Evolutionary conservation across 257 asterid genomes (phyloP).

Genomic region (Nicotiana tabacum): DNA sequence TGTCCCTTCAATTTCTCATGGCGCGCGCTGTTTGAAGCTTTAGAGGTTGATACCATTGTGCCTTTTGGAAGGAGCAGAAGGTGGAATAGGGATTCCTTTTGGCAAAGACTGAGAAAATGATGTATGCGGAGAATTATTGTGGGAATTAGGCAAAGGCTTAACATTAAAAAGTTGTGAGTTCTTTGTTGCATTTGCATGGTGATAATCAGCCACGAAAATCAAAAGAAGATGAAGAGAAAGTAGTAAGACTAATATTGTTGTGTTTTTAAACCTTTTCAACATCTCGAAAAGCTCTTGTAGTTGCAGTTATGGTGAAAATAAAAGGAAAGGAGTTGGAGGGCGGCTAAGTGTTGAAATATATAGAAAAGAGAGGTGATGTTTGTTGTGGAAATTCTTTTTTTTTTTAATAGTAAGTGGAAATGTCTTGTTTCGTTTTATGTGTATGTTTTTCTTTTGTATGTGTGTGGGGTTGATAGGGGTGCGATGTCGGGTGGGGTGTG

Average conservation of each 20-base stretch:
- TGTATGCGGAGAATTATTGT: neutral
- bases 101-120: constrained; percentile 5
- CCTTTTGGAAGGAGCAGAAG: constrained; percentile 12
- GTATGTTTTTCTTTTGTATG: neutral
- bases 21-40: neutral
- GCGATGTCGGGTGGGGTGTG: neutral
- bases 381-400: neutral
- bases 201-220: neutral
- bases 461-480: neutral
- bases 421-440: neutral
- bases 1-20: neutral
- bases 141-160: neutral
- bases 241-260: neutral
- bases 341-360: neutral
- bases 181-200: neutral
- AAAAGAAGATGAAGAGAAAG: neutral
- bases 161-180: neutral
- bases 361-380: neutral
- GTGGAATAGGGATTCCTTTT: constrained; percentile 5
- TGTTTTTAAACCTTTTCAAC: neutral
- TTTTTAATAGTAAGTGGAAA: neutral
- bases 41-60: constrained; percentile 3
- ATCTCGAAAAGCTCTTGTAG: neutral
- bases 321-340: neutral
- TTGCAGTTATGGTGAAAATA: neutral